Evolutionary conservation across 106 monocot species (phyloP).

Genomic region (Phalaenopsis equestris): DNA sequence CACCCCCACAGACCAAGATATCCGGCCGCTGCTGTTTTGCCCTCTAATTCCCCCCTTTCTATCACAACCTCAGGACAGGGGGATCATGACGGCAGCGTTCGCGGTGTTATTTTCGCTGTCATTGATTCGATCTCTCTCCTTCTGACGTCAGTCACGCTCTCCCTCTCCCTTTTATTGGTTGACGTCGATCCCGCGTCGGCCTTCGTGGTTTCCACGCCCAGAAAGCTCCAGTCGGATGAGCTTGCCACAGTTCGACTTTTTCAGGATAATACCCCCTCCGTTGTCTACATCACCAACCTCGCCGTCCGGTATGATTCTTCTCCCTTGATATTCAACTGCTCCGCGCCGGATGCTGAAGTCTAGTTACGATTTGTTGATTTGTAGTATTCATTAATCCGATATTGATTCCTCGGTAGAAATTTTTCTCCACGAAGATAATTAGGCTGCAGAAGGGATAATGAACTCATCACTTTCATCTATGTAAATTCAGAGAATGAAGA

Average conservation of each 20-base stretch:
- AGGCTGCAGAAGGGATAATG: too few species aligned
- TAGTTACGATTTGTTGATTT: not conserved
- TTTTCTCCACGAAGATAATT: too few species aligned
- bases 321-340: not conserved
- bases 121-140: constrained; percentile 27
- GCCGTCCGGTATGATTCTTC: constrained; percentile 43
- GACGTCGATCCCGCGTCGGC: constrained; percentile 53
- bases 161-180: constrained; percentile 34
- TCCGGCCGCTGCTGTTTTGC: not conserved
- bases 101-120: not conserved
- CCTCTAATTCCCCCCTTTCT: not conserved
- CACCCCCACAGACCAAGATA: not conserved
- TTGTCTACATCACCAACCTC: constrained; percentile 96
- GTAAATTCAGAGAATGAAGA: too few species aligned
- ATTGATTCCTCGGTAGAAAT: too few species aligned
- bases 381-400: too few species aligned
- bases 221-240: constrained; percentile 92
- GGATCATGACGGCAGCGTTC: not conserved
- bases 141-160: constrained; percentile 60
- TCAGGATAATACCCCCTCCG: constrained; percentile 93
- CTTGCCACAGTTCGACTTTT: constrained; percentile 86
- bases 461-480: too few species aligned
- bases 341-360: not conserved
- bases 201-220: constrained; percentile 48
- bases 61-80: not conserved